Evolutionary conservation across 768 basidiomycete species (phyloP), one percentile per base, ranked within the genome.

Genomic region (Xerocomus spinulosus): DNA sequence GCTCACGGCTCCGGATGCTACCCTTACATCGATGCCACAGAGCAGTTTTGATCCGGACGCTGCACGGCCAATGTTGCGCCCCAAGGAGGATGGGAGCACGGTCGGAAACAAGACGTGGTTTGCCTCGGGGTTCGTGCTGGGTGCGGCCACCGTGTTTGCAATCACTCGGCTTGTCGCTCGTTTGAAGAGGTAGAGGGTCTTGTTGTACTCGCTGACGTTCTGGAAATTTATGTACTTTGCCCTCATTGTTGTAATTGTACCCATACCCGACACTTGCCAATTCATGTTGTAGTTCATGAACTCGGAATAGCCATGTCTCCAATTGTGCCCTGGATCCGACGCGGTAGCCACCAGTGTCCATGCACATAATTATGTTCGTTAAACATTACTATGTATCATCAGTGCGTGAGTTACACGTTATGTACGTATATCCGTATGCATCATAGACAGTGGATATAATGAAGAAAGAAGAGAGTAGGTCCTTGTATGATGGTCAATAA

Each of bases 401-500:
- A 53, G 48, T 39, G 34, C 57, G 25, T 59, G 47, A 49, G 44
- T 49, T 59, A 62, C 57, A 59, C 46, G 52, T 56, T 46, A 52
- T 53, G 23, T 59, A 48, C 54, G 49, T 51, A 48, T 60, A 44
- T 25, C 29, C 45, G 42, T 46, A 56, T 52, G 47, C 39, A 42
- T 41, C 53, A 20, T 55, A 15, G 14, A 17, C 14, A 38, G n/a
- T n/a, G n/a, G 26, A 28, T 41, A 20, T 30, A 26, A 45, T 24
- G 32, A 32, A 7, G 20, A 30, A 13, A 17, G 20, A 14, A 26
- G 21, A 32, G 48, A 39, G 10, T 21, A 30, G 24, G 58, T 57
- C 47, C 48, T 46, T 45, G 54, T 44, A 35, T 34, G 42, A 18
- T 45, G 21, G 7, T 45, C 47, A 60, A 60, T 34, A 50, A 34